A percentile compares a stretch with the other conserved stretches of the same genome.
Conservation (phyloP, 768 basidiomycete species). For the Termitomyces sp. region DNA sequence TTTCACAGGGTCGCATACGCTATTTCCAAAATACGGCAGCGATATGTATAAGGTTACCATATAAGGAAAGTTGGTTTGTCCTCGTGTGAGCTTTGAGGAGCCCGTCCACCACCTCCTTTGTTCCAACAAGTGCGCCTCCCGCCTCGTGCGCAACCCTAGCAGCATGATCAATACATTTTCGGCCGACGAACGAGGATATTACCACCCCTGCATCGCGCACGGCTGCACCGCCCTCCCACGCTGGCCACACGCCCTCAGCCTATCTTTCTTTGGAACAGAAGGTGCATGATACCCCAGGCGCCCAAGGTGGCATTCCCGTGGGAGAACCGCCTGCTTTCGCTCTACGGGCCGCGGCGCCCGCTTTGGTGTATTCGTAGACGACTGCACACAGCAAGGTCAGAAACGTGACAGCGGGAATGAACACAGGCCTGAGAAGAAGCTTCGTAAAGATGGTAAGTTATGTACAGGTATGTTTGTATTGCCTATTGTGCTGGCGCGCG, state of each 20-base stretch:
- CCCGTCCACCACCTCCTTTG: slow-evolving; percentile 5
- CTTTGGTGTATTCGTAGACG: neutral
- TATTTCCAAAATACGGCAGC: neutral
- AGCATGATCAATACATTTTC: neutral
- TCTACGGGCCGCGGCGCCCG: neutral
- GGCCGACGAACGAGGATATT: neutral
- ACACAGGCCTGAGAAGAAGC: slow-evolving; percentile 7
- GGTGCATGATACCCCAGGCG: neutral
- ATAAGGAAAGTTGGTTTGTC: neutral
- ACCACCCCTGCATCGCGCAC: slow-evolving; percentile 1
- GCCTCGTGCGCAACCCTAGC: slow-evolving; percentile 11
- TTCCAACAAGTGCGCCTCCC: slow-evolving; percentile 11
- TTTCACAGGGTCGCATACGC: slow-evolving; percentile 2
- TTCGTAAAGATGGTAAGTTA: neutral
- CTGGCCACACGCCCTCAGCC: slow-evolving; percentile 5
- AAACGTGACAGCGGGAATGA: slow-evolving; percentile 1
- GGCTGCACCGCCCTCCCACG: neutral
- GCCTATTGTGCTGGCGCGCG: neutral
- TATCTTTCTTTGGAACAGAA: neutral
- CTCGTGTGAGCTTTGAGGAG: slow-evolving; percentile 12
- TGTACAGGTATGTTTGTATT: neutral
- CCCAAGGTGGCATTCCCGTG: neutral
- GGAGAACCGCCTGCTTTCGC: slow-evolving; percentile 1
- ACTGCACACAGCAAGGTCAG: neutral
- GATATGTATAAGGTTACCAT: slow-evolving; percentile 4